Evolutionary conservation across 1,284 basidiomycete genomes (phyloP), one percentile per base, ranked within the genome.

Genomic region (Ceraceosorus guamensis): DNA sequence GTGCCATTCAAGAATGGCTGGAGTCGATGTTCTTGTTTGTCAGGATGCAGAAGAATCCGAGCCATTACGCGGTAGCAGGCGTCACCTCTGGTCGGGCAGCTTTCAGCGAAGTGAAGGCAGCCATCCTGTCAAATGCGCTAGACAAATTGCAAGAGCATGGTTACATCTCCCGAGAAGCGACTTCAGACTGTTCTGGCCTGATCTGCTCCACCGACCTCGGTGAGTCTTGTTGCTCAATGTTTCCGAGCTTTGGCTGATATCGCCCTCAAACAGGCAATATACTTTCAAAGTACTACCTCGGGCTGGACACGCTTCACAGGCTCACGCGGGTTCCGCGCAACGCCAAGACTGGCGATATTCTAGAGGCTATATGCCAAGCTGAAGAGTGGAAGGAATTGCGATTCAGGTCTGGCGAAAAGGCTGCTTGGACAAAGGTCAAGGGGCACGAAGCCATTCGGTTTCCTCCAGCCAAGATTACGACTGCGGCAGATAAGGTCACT

Each of bases 321-420:
- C 53, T 71, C 6, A 54, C 65, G 35, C 41, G 48, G 10, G 50
- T 70, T 5, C 53, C 59, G n/a, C 47, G 33, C 2, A 37, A 37
- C 14, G 55, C 48, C 41, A 50, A 43, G 24, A 52, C 55, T 7
- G 52, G 55, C 13, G 52, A 59, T 1, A 50, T 71, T 18, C 61
- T 71, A 16, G 59, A 63, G 35, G 52, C 55, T 2, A 33, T 78
- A 11, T 55, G 65, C 0, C 48, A 55, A n/a, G 74, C 77, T 3
- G 56, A 63, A 6, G 77, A 78, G 54, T 73, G 76, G 46, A 47
- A 52, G 11, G 67, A 68, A n/a, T 58, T 75, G 32, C 61, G 76
- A 6, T 58, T 77, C 44, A 60, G 77, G 33, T 59, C 61, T n/a
- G 77, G 73, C n/a, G 77, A 78, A 50, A 77, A 77, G 18, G 55